Base-by-base conservation (phyloP, 2,329 filamentous ascomycete species). In the Arthrobotrys sphaeroides region DNA sequence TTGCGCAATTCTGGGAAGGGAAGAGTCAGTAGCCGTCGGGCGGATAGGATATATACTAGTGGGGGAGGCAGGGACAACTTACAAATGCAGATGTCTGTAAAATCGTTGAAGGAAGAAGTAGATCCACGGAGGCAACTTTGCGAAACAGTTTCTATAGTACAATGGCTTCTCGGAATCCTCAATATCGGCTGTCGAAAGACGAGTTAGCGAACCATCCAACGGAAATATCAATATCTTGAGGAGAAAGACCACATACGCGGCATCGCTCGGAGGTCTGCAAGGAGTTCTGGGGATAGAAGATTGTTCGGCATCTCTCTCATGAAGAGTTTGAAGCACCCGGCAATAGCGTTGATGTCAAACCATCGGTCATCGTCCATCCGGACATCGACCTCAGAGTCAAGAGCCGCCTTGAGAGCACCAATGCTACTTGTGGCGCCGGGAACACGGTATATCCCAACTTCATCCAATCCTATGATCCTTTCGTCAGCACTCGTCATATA, bases 251-350 rank as follows among this genome's bases (percentile, higher is more conserved):
- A 83, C 82, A 89, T 87, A 77, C 89, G 87, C 81, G 86, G 88
- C 66, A 91, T 84, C 66, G 83, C 85, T 68, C 86, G 84, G 53
- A 90, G 83, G 79, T 91, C 89, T 62, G 90, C 88, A 60, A 88
- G 83, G 69, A 90, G 84, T 79, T 91, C 89, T 2, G 75, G 66
- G 13, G 78, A 68, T 9, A 80, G 55, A 13, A 78, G 68, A 13
- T 73, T 77, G 22, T 80, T 77, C 16, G 79, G 79, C 67, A 80
- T 77, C 49, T 80, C 79, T 38, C 79, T 77, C 79, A 80, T 80
- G 43, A 80, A 80, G 38, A 80, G 77, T 65, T 80, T 80, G 70
- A 80, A 80, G 6, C 78, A 72, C 18, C 79, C 79, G 7, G 79
- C 79, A 28, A 79, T 79, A 40, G 79, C 79, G 65, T 80, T 80